Evolutionary conservation across 1,284 basidiomycete species (phyloP).

Genomic region (Cryptococcus sp.): DNA sequence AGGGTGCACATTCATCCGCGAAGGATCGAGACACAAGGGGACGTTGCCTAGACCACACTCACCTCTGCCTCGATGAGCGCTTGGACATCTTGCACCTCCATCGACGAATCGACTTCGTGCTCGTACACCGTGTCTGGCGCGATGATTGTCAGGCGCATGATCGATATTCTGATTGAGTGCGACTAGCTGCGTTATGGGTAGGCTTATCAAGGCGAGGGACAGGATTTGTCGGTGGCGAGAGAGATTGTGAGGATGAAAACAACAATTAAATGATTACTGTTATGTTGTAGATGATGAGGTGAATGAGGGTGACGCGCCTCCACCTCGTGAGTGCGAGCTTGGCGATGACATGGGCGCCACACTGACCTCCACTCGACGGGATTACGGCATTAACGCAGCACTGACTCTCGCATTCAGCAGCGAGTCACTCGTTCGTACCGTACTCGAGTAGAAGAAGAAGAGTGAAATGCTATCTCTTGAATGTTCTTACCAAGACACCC

Average conservation of each 20-base stretch:
- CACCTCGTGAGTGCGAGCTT: not conserved
- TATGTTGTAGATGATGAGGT: not conserved
- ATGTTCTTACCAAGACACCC: slow-evolving; percentile 26
- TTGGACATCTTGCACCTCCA: slow-evolving; percentile 86
- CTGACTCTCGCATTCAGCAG: not conserved
- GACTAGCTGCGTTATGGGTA: not conserved
- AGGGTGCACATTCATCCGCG: no score
- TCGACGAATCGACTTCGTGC: slow-evolving; percentile 80
- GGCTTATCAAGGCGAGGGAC: not conserved
- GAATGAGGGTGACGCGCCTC: slow-evolving; percentile 2
- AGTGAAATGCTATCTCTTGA: slow-evolving; percentile 4
- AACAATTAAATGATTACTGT: not conserved
- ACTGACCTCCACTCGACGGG: no score
- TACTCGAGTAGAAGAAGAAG: not conserved
- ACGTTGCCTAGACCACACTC: slow-evolving; percentile 29
- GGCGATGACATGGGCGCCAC: not conserved
- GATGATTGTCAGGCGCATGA: slow-evolving; percentile 77
- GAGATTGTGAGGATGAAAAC: not conserved
- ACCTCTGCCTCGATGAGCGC: slow-evolving; percentile 89
- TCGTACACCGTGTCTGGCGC: slow-evolving; percentile 73
- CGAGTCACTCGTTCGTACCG: not conserved
- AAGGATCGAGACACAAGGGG: no score
- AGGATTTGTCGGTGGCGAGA: not conserved
- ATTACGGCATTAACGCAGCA: not conserved
- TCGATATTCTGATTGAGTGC: not conserved